Conservation (phyloP, 192 early-diverging fungal genomes). For the Coemansia sp. region DNA sequence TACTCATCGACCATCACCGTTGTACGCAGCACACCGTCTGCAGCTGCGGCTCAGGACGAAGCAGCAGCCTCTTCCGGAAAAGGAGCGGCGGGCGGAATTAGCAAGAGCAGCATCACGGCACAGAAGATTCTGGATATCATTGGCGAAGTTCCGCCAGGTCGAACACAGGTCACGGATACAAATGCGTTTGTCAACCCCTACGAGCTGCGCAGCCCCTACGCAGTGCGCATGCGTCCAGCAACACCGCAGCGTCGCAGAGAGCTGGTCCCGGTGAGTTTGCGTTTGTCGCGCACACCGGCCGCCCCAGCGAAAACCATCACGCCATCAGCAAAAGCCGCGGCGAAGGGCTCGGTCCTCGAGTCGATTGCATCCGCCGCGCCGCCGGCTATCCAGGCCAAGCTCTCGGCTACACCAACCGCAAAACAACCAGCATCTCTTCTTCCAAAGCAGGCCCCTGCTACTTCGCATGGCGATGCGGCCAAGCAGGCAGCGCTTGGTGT, state of each 20-base stretch:
- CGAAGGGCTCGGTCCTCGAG: slow-evolving; percentile 22
- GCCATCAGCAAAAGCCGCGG: slow-evolving; percentile 1
- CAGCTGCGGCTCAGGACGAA: neutral
- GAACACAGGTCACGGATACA: slow-evolving; percentile 20
- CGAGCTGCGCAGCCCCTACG: slow-evolving; percentile 39
- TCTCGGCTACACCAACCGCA: slow-evolving; percentile 3
- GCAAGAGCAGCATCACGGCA: slow-evolving; percentile 42
- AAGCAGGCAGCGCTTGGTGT: slow-evolving; percentile 6
- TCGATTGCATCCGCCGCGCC: slow-evolving; percentile 47
- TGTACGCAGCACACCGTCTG: slow-evolving; percentile 9
- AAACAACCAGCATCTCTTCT: neutral
- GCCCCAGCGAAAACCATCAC: neutral
- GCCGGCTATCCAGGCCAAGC: slow-evolving; percentile 30
- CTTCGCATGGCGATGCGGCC: neutral
- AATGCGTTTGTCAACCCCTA: slow-evolving; percentile 35
- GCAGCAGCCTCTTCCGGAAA: neutral
- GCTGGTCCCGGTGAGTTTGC: slow-evolving; percentile 34
- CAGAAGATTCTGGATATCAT: slow-evolving; percentile 50
- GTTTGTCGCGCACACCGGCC: slow-evolving; percentile 15
- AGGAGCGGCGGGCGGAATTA: neutral
- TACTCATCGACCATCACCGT: slow-evolving; percentile 20
- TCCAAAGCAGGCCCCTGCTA: neutral
- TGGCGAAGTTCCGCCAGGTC: slow-evolving; percentile 35
- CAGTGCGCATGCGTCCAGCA: slow-evolving; percentile 32
- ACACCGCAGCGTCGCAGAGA: slow-evolving; percentile 33